A percentile compares a stretch with the other conserved stretches of the same genome.
Conservation (phyloP, 2,329 filamentous ascomycete genomes). For the Fusarium odoratissimum region DNA sequence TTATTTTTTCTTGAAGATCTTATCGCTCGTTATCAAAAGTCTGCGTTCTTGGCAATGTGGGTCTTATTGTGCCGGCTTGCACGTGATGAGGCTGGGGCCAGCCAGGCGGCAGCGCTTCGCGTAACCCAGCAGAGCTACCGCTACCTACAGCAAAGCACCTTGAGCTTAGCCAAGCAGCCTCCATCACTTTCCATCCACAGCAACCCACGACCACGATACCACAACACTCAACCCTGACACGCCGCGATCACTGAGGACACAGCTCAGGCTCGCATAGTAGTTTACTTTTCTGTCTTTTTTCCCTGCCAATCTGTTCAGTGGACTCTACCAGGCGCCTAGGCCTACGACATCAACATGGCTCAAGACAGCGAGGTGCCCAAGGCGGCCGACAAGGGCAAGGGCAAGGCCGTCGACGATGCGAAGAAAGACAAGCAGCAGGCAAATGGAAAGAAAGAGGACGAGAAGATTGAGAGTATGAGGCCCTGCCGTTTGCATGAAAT, state of each 20-base stretch:
- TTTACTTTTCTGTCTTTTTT: conserved; percentile 12
- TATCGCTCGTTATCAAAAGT: conserved; percentile 39
- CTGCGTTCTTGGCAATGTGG: conserved; percentile 7
- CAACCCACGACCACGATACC: conserved; percentile 41
- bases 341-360: conserved; percentile 75
- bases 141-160: conserved; percentile 44
- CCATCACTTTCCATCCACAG: conserved; percentile 53
- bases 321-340: conserved; percentile 46
- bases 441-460: conserved; percentile 84
- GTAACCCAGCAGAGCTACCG: conserved; percentile 56
- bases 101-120: conserved; percentile 59
- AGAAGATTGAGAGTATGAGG: conserved; percentile 63
- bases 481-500: conserved; percentile 12
- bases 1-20: conserved; percentile 47
- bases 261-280: conserved; percentile 12
- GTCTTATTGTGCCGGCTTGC: neutral
- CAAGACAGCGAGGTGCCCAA: conserved; percentile 90
- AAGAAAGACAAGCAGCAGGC: conserved; percentile 76
- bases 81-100: conserved; percentile 51
- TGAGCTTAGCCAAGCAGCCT: conserved; percentile 54
- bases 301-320: conserved; percentile 28
- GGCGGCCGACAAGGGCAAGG: conserved; percentile 94
- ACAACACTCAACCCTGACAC: conserved; percentile 32
- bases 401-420: conserved; percentile 81
- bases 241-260: conserved; percentile 12